phyloP scores from a whole-genome alignment of 139 green algal species.

The Tetratostichococcus sp. region DNA sequence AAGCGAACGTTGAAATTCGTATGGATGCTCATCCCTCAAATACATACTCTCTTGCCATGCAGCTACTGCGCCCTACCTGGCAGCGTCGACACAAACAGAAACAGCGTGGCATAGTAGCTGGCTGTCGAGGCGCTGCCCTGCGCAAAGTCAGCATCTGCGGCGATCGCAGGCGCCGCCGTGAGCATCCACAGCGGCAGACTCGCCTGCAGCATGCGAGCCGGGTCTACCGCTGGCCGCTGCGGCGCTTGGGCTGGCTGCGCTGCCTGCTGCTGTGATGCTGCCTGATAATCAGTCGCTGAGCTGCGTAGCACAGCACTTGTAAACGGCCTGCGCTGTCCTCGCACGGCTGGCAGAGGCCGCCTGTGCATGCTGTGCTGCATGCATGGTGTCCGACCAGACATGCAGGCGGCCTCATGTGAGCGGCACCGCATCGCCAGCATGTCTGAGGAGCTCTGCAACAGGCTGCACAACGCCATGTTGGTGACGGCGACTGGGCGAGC shows the following conservation, averaged over 20 bases:
- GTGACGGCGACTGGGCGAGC: too few relatives aligned
- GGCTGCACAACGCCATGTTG: not conserved
- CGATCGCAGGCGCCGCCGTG: constrained; percentile 5
- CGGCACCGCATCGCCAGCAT: not conserved
- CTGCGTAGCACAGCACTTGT: not conserved
- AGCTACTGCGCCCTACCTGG: constrained; percentile 54
- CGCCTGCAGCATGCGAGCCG: not conserved
- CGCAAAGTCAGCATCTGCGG: constrained; percentile 4
- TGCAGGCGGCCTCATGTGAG: not conserved
- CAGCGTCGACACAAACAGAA: constrained; percentile 74
- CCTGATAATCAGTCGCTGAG: not conserved
- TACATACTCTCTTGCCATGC: too few relatives aligned
- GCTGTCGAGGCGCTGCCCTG: constrained; percentile 18
- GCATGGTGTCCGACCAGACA: not conserved
- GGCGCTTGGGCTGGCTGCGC: too few relatives aligned
- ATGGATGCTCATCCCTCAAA: not conserved
- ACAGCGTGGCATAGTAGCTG: constrained; percentile 78
- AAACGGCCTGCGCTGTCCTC: not conserved
- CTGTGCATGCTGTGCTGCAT: not conserved
- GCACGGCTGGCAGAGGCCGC: too few relatives aligned
- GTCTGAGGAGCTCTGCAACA: not conserved
- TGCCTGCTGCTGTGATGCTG: not conserved
- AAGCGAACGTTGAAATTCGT: too few relatives aligned
- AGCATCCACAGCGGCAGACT: constrained; percentile 18
- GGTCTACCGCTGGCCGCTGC: not conserved